A percentile compares a stretch with the other conserved stretches of the same genome.
Evolutionary conservation across 2,329 filamentous ascomycete genomes (phyloP).

Genomic region (Venturia pyrina): DNA sequence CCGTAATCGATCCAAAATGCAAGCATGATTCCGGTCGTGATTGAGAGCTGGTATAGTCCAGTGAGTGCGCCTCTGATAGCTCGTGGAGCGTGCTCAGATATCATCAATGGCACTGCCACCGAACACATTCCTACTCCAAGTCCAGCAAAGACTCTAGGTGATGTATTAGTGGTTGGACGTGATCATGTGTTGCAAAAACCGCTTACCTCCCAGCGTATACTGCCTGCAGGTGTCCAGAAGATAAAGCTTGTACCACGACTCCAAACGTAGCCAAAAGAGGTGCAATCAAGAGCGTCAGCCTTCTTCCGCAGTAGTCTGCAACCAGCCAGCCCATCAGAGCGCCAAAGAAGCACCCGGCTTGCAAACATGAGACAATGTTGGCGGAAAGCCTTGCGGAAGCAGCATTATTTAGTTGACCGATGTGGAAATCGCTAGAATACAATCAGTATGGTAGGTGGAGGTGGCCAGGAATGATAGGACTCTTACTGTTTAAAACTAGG

Average conservation of each 20-base stretch:
- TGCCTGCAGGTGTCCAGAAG: slow-evolving; percentile 48
- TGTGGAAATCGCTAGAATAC: neutral
- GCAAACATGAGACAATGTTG: slow-evolving; percentile 62
- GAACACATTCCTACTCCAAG: slow-evolving; percentile 42
- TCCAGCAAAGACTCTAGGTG: slow-evolving; percentile 40
- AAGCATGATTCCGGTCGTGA: slow-evolving; percentile 30
- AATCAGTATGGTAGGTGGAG: neutral
- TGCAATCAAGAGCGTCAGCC: slow-evolving; percentile 43
- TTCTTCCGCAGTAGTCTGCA: slow-evolving; percentile 47
- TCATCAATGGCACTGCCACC: slow-evolving; percentile 51
- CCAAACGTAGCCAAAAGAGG: slow-evolving; percentile 50
- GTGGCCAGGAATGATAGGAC: neutral
- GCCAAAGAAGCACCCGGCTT: slow-evolving; percentile 58
- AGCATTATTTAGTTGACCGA: slow-evolving; percentile 44
- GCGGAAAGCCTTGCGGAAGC: slow-evolving; percentile 40
- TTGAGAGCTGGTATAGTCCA: slow-evolving; percentile 51
- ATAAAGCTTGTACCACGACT: slow-evolving; percentile 53
- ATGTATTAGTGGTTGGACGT: neutral
- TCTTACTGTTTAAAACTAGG: slow-evolving; percentile 44
- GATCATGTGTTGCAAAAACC: too few species aligned
- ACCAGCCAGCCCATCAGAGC: slow-evolving; percentile 48
- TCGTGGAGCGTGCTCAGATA: slow-evolving; percentile 50
- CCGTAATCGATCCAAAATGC: slow-evolving; percentile 48
- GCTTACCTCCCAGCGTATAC: slow-evolving; percentile 57
- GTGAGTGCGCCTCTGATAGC: slow-evolving; percentile 50